Conservation (phyloP, 768 basidiomycete genomes). For the Suillus bovinus region DNA sequence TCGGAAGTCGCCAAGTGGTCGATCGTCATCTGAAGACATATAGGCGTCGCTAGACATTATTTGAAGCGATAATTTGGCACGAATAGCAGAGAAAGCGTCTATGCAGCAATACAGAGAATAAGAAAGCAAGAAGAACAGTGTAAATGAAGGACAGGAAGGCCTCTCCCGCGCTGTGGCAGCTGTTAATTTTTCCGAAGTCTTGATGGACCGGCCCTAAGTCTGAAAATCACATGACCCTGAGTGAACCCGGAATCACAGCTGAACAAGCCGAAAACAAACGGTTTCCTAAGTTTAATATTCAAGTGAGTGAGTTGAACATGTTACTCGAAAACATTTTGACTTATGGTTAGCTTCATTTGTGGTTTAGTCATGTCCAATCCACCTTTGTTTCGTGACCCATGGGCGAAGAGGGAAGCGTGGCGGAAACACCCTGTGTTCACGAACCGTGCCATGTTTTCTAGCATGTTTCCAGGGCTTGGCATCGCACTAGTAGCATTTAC, state of each 20-base stretch:
- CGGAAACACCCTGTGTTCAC: constrained; percentile 88
- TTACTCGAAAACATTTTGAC: background rate
- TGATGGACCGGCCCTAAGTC: constrained; percentile 59
- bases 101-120: constrained; percentile 26
- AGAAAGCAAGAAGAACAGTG: constrained; percentile 27
- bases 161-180: constrained; percentile 22
- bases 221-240: constrained; percentile 24
- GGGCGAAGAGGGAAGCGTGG: constrained; percentile 94
- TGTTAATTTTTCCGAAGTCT: constrained; percentile 41
- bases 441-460: constrained; percentile 84
- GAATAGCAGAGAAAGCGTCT: constrained; percentile 17
- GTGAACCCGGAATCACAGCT: background rate
- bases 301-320: background rate
- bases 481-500: constrained; percentile 92
- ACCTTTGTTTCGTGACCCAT: constrained; percentile 88
- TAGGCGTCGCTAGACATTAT: constrained; percentile 48
- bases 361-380: constrained; percentile 52
- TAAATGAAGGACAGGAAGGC: constrained; percentile 28
- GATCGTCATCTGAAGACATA: constrained; percentile 63
- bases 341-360: background rate
- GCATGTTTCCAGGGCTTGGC: constrained; percentile 92
- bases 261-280: constrained; percentile 5
- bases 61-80: constrained; percentile 6
- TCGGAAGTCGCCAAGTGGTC: constrained; percentile 42
- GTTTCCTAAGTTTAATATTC: background rate